A percentile compares a stretch with the other conserved stretches of the same genome.
Evolutionary conservation across 805 yeast genomes (phyloP).

Genomic region (Yarrowia keelungensis): DNA sequence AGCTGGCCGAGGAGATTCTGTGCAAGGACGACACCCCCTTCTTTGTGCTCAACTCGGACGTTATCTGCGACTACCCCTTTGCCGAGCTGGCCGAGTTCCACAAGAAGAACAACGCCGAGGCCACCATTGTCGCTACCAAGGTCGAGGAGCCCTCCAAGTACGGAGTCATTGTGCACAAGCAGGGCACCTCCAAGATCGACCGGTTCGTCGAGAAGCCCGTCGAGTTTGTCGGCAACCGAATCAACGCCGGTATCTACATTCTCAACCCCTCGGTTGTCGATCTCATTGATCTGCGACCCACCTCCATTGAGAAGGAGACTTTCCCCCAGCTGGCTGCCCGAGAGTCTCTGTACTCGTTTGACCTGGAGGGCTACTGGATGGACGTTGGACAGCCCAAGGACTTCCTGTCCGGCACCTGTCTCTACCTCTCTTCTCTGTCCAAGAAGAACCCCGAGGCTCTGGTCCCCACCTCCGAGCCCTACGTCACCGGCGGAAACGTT

Average conservation of each 20-base stretch:
- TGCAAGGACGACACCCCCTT: conserved; percentile 96
- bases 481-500: conserved; percentile 89
- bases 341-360: conserved; percentile 90
- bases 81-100: conserved; percentile 91
- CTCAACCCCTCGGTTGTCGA: conserved; percentile 97
- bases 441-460: conserved; percentile 78
- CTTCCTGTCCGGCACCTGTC: conserved; percentile 93
- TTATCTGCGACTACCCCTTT: conserved; percentile 98
- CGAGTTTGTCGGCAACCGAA: conserved; percentile 99
- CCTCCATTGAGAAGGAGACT: conserved; percentile 99
- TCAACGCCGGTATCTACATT: conserved; percentile 98
- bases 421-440: conserved; percentile 85
- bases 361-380: conserved; percentile 99
- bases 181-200: conserved; percentile 93
- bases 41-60: conserved; percentile 97
- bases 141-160: conserved; percentile 99
- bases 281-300: conserved; percentile 96
- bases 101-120: conserved; percentile 93
- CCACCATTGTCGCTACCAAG: conserved; percentile 98
- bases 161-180: conserved; percentile 98
- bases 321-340: conserved; percentile 95
- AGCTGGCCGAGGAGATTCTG: conserved; percentile 92
- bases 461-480: conserved; percentile 65
- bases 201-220: conserved; percentile 99
- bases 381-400: conserved; percentile 99